Percentiles rank a stretch among this genome's conserved stretches.
Conservation (phyloP, 305 asterid species). For the Ilex paraguariensis region DNA sequence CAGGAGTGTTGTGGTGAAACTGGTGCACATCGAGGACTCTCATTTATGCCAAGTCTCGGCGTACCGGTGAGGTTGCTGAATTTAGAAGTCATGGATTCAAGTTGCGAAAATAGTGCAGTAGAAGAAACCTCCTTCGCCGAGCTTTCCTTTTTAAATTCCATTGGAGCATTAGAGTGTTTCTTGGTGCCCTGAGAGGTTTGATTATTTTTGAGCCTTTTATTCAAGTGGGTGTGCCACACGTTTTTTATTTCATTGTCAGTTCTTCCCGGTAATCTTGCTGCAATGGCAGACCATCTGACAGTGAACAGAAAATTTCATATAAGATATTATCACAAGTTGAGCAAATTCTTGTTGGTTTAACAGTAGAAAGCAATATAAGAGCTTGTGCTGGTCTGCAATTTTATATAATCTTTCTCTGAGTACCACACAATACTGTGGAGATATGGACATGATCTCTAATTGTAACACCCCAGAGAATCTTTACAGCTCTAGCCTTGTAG, state of each 20-base stretch:
- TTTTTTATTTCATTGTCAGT: constrained; percentile 95
- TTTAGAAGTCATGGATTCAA: too few relatives aligned
- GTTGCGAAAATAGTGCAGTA: too few relatives aligned
- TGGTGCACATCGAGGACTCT: neutral
- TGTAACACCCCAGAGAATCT: constrained; percentile 14
- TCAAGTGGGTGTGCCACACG: constrained; percentile 92
- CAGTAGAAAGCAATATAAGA: neutral
- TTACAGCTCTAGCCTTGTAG: constrained; percentile 29
- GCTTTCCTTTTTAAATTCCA: too few relatives aligned
- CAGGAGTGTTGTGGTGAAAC: constrained; percentile 18
- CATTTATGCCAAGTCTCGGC: too few relatives aligned
- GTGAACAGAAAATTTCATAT: constrained; percentile 8
- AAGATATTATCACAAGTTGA: constrained; percentile 17
- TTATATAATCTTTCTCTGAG: too few relatives aligned
- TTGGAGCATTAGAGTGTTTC: too few relatives aligned
- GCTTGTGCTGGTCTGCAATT: too few relatives aligned
- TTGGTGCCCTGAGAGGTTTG: too few relatives aligned
- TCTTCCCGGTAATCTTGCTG: constrained; percentile 83
- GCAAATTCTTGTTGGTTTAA: constrained; percentile 14
- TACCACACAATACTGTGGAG: too few relatives aligned
- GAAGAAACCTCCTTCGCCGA: too few relatives aligned
- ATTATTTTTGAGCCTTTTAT: constrained; percentile 50
- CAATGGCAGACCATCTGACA: constrained; percentile 90
- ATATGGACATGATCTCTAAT: too few relatives aligned
- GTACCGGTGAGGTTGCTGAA: too few relatives aligned